These are phyloP conservation scores for Puccinia triticina DNA, from an alignment of 1,284 basidiomycete species.

Conservation along the genomic window DNA sequence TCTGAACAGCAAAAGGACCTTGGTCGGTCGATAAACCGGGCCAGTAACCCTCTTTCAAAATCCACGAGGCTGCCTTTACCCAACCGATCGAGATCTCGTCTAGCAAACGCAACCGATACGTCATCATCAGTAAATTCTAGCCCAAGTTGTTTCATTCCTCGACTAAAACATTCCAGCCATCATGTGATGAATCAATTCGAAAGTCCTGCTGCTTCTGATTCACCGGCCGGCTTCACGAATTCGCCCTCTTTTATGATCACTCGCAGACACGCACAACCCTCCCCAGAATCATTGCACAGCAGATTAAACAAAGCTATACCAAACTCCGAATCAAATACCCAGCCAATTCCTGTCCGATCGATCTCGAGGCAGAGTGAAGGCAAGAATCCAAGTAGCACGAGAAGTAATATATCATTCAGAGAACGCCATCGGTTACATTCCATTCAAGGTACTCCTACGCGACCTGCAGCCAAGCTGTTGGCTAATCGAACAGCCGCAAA, in stretches of 20 bases:
- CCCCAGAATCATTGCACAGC: constrained; percentile 13
- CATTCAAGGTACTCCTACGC: constrained; percentile 26
- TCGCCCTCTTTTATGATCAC: constrained; percentile 4
- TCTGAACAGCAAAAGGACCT: neutral
- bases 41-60: neutral
- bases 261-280: neutral
- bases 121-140: neutral
- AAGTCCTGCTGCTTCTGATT: constrained; percentile 9
- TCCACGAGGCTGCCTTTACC: constrained; percentile 16
- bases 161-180: constrained; percentile 5
- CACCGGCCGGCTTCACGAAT: neutral
- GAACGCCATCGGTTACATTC: constrained; percentile 27
- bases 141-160: neutral
- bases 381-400: neutral
- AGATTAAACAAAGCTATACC: neutral
- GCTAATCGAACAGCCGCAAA: constrained; percentile 9
- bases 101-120: neutral
- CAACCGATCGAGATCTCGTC: constrained; percentile 4
- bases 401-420: neutral
- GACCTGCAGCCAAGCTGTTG: constrained; percentile 26
- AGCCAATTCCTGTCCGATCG: neutral
- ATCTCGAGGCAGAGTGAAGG: constrained; percentile 26
- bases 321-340: constrained; percentile 10
- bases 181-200: constrained; percentile 6
- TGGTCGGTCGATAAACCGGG: neutral